Conservation (phyloP, 306 rosid species). For the Phaseolus lunatus region DNA sequence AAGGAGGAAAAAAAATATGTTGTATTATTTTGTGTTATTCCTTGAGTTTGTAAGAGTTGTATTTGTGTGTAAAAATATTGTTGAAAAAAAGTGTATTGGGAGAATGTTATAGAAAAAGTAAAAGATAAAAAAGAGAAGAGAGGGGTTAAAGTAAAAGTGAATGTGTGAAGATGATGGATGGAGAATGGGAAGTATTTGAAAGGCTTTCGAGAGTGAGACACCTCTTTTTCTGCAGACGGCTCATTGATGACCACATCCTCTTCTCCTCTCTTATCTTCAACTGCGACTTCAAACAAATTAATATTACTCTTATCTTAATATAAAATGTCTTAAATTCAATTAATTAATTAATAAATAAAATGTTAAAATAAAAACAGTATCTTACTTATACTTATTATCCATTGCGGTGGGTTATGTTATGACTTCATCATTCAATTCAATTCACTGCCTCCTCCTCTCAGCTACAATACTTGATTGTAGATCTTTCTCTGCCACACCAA, state of each 20-base stretch:
- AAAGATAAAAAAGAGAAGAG: neutral
- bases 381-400: slow-evolving; percentile 16
- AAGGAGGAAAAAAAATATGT: too few species aligned
- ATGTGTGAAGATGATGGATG: slow-evolving; percentile 7
- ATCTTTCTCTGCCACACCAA: slow-evolving; percentile 44
- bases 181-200: slow-evolving; percentile 44
- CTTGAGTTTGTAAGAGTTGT: too few species aligned
- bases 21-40: too few species aligned
- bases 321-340: neutral
- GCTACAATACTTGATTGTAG: slow-evolving; percentile 42
- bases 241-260: slow-evolving; percentile 88
- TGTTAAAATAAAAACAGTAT: slow-evolving; percentile 10
- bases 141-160: slow-evolving; percentile 36
- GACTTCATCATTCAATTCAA: slow-evolving; percentile 38
- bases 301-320: neutral
- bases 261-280: slow-evolving; percentile 51
- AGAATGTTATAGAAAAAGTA: neutral
- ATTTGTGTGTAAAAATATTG: too few species aligned
- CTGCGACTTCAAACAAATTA: slow-evolving; percentile 29
- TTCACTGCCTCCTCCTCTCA: slow-evolving; percentile 36
- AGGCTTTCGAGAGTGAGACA: slow-evolving; percentile 58
- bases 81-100: too few species aligned
- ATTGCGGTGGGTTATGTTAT: slow-evolving; percentile 37
- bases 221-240: slow-evolving; percentile 60
- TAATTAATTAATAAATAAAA: neutral